A percentile compares a stretch with the other conserved stretches of the same genome.
Conservation (phyloP, 2,329 filamentous ascomycete genomes). For the Colletotrichum magnum region DNA sequence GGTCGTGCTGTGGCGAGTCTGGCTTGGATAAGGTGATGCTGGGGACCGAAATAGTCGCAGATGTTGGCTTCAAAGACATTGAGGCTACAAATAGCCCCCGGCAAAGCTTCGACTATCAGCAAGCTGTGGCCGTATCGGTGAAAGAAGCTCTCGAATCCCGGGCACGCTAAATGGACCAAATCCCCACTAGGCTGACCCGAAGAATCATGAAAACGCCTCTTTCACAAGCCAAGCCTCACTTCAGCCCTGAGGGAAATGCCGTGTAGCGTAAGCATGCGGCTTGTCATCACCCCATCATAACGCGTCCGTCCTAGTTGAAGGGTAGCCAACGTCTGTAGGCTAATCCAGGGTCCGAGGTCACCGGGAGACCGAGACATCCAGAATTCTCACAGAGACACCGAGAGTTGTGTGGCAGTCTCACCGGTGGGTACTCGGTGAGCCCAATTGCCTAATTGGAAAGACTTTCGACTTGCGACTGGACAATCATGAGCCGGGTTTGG, state of each 20-base stretch:
- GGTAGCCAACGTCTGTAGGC: neutral
- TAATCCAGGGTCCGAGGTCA: neutral
- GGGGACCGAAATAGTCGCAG: neutral
- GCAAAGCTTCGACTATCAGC: neutral
- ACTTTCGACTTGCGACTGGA: conserved; percentile 12
- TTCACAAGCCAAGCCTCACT: neutral
- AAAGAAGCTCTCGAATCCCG: neutral
- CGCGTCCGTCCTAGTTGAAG: conserved; percentile 3
- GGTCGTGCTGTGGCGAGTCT: conserved; percentile 45
- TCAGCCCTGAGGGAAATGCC: neutral
- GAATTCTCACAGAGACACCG: neutral
- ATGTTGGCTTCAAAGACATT: neutral
- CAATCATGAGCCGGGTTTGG: conserved; percentile 6
- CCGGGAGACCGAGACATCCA: neutral
- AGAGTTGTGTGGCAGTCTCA: neutral
- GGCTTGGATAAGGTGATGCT: conserved; percentile 22
- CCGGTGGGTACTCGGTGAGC: neutral
- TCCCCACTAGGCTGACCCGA: too few species aligned
- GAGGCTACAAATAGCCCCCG: neutral
- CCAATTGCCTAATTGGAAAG: conserved; percentile 9
- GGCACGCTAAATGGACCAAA: neutral
- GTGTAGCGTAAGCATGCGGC: neutral
- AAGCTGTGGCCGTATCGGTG: neutral
- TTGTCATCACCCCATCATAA: neutral
- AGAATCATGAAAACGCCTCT: neutral